Evolutionary conservation across 345 rosid species (phyloP).

Genomic region (Salix brachista): DNA sequence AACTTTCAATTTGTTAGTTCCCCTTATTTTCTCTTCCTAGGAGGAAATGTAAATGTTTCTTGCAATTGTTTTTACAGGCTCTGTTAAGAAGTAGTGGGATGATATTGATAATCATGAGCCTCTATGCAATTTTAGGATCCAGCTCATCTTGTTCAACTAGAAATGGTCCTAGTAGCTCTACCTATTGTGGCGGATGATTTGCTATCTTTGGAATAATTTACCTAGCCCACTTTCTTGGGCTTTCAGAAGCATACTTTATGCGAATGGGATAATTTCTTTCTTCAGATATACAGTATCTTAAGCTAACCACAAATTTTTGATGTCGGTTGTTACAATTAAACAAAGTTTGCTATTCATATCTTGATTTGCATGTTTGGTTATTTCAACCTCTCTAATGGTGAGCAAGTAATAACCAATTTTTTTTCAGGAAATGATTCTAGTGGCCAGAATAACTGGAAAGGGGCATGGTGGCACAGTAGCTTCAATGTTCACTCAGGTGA

Average conservation of each 20-base stretch:
- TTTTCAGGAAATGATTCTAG: conserved; percentile 77
- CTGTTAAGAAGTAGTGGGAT: neutral
- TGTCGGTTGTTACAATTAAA: neutral
- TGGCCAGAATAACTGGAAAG: conserved; percentile 93
- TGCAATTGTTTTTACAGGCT: neutral
- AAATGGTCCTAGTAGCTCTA: neutral
- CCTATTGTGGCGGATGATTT: neutral
- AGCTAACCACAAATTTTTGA: neutral
- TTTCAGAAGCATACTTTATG: neutral
- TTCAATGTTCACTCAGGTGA: conserved; percentile 63
- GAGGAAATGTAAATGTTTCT: neutral
- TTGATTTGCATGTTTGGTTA: neutral
- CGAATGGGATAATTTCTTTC: neutral
- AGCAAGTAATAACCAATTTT: neutral
- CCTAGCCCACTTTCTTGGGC: neutral
- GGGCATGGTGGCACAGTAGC: conserved; percentile 96
- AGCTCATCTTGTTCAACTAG: neutral
- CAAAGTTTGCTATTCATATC: neutral
- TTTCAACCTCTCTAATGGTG: neutral
- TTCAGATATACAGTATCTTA: too few relatives aligned
- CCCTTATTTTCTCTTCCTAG: neutral
- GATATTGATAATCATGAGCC: neutral
- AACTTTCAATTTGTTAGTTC: neutral
- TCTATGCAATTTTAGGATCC: neutral
- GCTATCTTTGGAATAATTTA: neutral